A percentile compares a stretch with the other conserved stretches of the same genome.
phyloP scores from a whole-genome alignment of 2,329 filamentous ascomycete species.

The Scleromitrula shiraiana region DNA sequence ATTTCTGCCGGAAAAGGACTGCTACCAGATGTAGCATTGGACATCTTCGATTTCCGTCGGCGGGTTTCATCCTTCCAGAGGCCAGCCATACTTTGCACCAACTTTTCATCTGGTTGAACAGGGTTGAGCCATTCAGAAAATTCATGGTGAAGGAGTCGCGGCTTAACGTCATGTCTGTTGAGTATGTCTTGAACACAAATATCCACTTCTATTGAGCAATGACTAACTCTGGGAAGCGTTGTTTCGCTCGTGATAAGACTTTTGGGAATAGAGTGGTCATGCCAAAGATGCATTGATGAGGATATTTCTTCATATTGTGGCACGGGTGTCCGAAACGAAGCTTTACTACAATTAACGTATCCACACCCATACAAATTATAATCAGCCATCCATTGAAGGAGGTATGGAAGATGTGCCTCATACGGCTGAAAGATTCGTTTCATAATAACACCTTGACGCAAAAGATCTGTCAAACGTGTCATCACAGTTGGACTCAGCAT shows the following conservation, averaged over 20 bases:
- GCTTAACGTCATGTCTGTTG: constrained; percentile 68
- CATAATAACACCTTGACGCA: constrained; percentile 83
- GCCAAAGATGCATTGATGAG: constrained; percentile 63
- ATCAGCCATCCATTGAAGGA: constrained; percentile 96
- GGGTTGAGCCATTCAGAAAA: constrained; percentile 68
- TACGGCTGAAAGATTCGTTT: constrained; percentile 81
- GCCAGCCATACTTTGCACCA: constrained; percentile 89
- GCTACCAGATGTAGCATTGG: constrained; percentile 52
- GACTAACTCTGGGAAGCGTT: constrained; percentile 67
- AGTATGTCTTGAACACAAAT: constrained; percentile 81
- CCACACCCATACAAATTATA: constrained; percentile 95
- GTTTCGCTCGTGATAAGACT: constrained; percentile 53
- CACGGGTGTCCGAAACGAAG: constrained; percentile 67
- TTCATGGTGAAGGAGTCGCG: constrained; percentile 76
- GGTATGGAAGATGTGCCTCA: constrained; percentile 86
- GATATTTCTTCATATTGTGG: constrained; percentile 59
- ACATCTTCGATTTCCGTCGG: constrained; percentile 66
- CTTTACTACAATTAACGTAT: constrained; percentile 67
- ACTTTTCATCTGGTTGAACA: constrained; percentile 59
- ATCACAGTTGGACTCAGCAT: constrained; percentile 81
- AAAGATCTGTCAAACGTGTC: constrained; percentile 77
- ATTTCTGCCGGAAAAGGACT: constrained; percentile 76
- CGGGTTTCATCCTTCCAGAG: constrained; percentile 87
- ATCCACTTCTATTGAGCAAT: constrained; percentile 86
- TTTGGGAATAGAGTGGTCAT: constrained; percentile 60